Evolutionary conservation across 2,329 filamentous ascomycete genomes (phyloP), one percentile per base, ranked within the genome.

Genomic region (Microsporum audouinii): DNA sequence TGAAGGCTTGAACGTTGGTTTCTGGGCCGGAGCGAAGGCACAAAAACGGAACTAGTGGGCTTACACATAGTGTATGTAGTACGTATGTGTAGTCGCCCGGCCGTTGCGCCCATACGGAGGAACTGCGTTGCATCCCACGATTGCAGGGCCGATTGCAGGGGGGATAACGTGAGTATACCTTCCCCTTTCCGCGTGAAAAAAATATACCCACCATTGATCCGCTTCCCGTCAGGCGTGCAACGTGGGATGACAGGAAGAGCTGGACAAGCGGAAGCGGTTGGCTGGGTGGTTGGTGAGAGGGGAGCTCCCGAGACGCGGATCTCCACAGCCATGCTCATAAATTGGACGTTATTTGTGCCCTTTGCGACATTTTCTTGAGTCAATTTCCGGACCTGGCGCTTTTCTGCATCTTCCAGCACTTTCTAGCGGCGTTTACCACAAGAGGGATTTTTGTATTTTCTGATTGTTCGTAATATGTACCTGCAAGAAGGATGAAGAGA

Each of bases 201-300:
- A 31, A 56, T 10, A 29, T 39, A 41, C 29, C 41, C 56, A 33
- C 56, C 27, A 41, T 14, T 41, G 39, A 36, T 59, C 57, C 57
- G 31, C 36, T 59, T 51, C 12, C 57, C 57, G 41, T 49, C 34
- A 47, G 45, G 39, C 39, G 57, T 59, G 57, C 57, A 59, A 59
- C 57, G 41, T 59, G 57, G 57, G 41, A 49, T 56, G 53, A 12
- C 33, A 56, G 33, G 12, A 41, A 39, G 39, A 39, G 27, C 55
- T 39, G 55, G 34, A 43, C 55, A n/a, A 29, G 34, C 34, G 36
- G 55, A 31, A 57, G 27, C 34, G 34, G 55, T 34, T 57, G 17
- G 34, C 29, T 43, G 45, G 33, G 27, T 34, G 49, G 33, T 55
- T 55, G 33, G 49, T 36, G 49, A 34, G 49, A 55, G 33, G 31